Evolutionary conservation across 2,329 filamentous ascomycete genomes (phyloP).

Genomic region (Bipolaris gigantea): DNA sequence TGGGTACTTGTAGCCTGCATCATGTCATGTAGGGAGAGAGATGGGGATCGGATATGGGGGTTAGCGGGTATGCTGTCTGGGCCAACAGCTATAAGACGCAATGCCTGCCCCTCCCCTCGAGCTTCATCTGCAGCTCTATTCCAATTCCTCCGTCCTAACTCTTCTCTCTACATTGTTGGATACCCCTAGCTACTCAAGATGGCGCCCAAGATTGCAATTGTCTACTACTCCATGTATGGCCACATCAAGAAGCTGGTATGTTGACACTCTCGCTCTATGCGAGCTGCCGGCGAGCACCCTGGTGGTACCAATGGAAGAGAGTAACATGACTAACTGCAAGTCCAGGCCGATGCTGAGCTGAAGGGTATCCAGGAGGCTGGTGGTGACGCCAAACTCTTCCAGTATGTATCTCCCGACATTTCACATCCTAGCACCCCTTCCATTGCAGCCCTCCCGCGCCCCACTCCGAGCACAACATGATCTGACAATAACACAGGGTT

Average conservation of each 20-base stretch:
- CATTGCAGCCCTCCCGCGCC: not conserved
- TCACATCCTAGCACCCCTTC: not conserved
- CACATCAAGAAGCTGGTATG: slow-evolving; percentile 40
- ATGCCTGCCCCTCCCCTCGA: not conserved
- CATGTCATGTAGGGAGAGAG: slow-evolving; percentile 3
- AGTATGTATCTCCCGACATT: slow-evolving; percentile 55
- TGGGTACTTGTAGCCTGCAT: not conserved
- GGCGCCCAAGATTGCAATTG: slow-evolving; percentile 90
- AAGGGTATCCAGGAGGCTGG: slow-evolving; percentile 86
- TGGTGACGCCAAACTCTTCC: slow-evolving; percentile 78
- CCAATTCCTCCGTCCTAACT: not conserved
- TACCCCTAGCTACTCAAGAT: slow-evolving; percentile 52
- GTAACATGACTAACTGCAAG: not conserved
- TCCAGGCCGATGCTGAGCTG: slow-evolving; percentile 86
- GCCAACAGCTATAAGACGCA: slow-evolving; percentile 1
- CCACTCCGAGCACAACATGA: not conserved
- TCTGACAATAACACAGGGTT: slow-evolving; percentile 55
- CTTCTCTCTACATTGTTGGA: slow-evolving; percentile 9
- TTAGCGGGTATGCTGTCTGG: not conserved
- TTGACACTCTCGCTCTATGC: slow-evolving; percentile 1
- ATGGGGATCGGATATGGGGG: not conserved
- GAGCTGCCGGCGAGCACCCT: not conserved
- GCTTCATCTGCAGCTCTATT: not conserved
- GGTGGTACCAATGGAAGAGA: slow-evolving; percentile 4
- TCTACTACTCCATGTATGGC: slow-evolving; percentile 60